A percentile compares a stretch with the other conserved stretches of the same genome.
Evolutionary conservation across 2,329 filamentous ascomycete species (phyloP).

Genomic region (Thelonectria rubi): DNA sequence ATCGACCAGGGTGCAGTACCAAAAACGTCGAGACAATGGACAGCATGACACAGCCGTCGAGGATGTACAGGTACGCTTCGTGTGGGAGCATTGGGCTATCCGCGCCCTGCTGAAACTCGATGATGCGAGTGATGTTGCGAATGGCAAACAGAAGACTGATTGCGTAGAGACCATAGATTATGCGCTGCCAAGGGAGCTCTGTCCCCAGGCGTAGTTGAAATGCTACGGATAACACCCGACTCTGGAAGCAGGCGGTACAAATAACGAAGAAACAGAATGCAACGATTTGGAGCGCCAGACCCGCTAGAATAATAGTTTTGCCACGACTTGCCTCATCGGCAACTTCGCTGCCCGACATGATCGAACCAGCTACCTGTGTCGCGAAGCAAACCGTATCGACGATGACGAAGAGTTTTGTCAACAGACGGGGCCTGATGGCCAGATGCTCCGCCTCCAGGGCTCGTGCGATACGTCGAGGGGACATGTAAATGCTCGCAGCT

Average conservation of each 20-base stretch:
- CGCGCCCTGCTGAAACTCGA: slow-evolving; percentile 57
- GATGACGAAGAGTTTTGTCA: slow-evolving; percentile 57
- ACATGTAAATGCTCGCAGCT: slow-evolving; percentile 55
- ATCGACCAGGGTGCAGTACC: slow-evolving; percentile 28
- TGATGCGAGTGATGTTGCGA: slow-evolving; percentile 57
- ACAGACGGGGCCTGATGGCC: slow-evolving; percentile 44
- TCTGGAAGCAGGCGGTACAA: slow-evolving; percentile 54
- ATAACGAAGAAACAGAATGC: slow-evolving; percentile 60
- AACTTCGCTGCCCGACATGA: slow-evolving; percentile 37
- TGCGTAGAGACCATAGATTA: slow-evolving; percentile 53
- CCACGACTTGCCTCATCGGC: slow-evolving; percentile 23
- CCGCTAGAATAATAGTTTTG: slow-evolving; percentile 41
- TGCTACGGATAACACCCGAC: slow-evolving; percentile 43
- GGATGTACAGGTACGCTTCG: slow-evolving; percentile 56
- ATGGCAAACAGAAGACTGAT: slow-evolving; percentile 57
- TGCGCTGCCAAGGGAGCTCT: slow-evolving; percentile 32
- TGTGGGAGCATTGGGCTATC: slow-evolving; percentile 53
- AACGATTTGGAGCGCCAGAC: slow-evolving; percentile 59
- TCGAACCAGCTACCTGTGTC: slow-evolving; percentile 51
- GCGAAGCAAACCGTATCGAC: slow-evolving; percentile 56
- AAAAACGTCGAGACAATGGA: slow-evolving; percentile 24
- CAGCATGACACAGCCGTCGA: slow-evolving; percentile 45
- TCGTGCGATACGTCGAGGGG: slow-evolving; percentile 47
- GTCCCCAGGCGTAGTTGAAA: not conserved
- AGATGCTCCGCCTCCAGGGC: slow-evolving; percentile 48